phyloP scores from a whole-genome alignment of 1,139 yeast species.

The Candida tunisiensis region DNA sequence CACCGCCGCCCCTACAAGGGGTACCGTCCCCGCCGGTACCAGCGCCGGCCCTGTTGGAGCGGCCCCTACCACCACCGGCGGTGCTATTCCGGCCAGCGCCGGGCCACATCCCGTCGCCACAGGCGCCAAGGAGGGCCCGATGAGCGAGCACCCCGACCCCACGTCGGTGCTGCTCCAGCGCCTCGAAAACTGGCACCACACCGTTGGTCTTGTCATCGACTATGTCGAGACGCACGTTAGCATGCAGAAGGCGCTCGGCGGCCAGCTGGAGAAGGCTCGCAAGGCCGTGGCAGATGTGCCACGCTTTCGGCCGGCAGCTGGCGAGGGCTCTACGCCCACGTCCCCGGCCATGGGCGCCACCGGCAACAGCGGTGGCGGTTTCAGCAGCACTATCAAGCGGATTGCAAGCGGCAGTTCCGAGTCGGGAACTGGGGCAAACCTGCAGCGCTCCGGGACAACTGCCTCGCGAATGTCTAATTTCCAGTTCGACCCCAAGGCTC shows the following conservation, averaged over 20 bases:
- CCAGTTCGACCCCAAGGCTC: background rate
- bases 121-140: slow-evolving; percentile 5
- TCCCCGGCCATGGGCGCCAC: slow-evolving; percentile 2
- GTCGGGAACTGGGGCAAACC: slow-evolving; percentile 1
- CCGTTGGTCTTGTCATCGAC: slow-evolving; percentile 14
- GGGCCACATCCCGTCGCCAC: background rate
- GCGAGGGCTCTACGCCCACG: slow-evolving; percentile 2
- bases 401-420: slow-evolving; percentile 3
- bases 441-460: background rate
- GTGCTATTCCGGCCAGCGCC: no score
- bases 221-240: slow-evolving; percentile 13
- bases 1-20: no score
- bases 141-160: slow-evolving; percentile 16
- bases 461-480: no score
- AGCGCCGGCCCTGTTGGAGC: no score
- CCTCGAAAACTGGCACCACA: slow-evolving; percentile 21
- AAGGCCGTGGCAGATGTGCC: slow-evolving; percentile 18
- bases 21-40: no score
- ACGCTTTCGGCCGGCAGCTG: slow-evolving; percentile 7
- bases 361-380: slow-evolving; percentile 3
- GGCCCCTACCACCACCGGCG: no score
- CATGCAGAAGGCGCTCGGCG: slow-evolving; percentile 13
- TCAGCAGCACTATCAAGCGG: slow-evolving; percentile 1
- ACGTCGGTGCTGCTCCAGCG: slow-evolving; percentile 18
- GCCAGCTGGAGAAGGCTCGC: slow-evolving; percentile 17